Percentiles rank a stretch among this genome's conserved stretches.
These are phyloP conservation scores for Delonix regia DNA, from an alignment of 306 rosid species.

Conservation along the genomic window DNA sequence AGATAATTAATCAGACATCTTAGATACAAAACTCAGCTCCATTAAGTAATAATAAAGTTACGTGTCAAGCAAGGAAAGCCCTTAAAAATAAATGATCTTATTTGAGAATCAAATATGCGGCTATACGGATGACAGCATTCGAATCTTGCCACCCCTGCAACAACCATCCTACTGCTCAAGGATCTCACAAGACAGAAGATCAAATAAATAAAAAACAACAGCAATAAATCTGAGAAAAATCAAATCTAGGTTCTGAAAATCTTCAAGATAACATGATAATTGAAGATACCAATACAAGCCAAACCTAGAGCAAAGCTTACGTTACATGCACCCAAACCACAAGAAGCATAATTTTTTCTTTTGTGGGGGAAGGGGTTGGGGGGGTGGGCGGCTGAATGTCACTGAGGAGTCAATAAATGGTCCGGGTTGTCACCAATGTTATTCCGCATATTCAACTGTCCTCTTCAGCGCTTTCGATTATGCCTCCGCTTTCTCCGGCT, in stretches of 20 bases:
- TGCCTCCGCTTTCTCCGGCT: slow-evolving; percentile 75
- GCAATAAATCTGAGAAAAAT: not conserved
- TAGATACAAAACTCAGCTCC: too few species aligned
- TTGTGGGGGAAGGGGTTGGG: too few species aligned
- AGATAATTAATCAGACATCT: too few species aligned
- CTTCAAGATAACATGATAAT: slow-evolving; percentile 22
- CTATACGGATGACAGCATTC: not conserved
- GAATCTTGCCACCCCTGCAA: slow-evolving; percentile 23
- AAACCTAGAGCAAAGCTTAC: slow-evolving; percentile 32
- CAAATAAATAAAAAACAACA: slow-evolving; percentile 16
- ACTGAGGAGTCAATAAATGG: slow-evolving; percentile 1
- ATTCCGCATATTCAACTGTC: slow-evolving; percentile 25
- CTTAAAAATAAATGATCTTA: not conserved
- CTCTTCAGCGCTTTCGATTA: slow-evolving; percentile 51
- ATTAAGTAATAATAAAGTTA: too few species aligned
- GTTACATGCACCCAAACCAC: slow-evolving; percentile 21
- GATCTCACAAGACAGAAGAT: slow-evolving; percentile 24
- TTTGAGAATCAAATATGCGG: not conserved
- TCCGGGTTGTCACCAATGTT: slow-evolving; percentile 7
- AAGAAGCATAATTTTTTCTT: slow-evolving; percentile 23
- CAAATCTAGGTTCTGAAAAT: slow-evolving; percentile 26
- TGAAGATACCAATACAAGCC: slow-evolving; percentile 19
- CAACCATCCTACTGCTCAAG: slow-evolving; percentile 20
- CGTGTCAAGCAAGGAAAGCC: too few species aligned
- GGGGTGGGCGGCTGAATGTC: not conserved